Evolutionary conservation across 441 rosid species (phyloP), one percentile per base, ranked within the genome.

Genomic region (Viola pubescens): DNA sequence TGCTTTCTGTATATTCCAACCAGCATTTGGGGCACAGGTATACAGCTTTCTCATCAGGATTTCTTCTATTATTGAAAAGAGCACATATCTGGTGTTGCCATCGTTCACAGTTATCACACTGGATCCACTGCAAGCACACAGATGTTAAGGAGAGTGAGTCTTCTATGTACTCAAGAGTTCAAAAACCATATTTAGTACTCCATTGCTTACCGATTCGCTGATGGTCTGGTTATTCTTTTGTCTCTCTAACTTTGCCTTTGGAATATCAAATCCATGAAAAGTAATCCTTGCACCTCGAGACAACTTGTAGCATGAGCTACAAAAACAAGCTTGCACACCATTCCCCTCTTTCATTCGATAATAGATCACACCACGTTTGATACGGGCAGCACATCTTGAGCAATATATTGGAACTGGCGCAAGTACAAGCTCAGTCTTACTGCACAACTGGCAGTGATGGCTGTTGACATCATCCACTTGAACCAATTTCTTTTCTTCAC

Each of bases 31-130:
- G 94, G 73, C 94, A 89, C 38, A 76, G 13, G 50, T 82, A 86
- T 59, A 68, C 77, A 43, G 77, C 71, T 14, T 67, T 69, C 40
- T 79, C 81, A 60, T 75, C 83, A 54, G 5, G 11, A 71, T 86
- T 79, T 53, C 59, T 79, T 38, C 70, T 56, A 45, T 53, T 63
- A 67, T 89, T 89, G 64, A 71, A 86, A 39, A 89, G 89, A 64
- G 83, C 87, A 75, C 94, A 89, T 65, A 84, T 86, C 69, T 82
- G 85, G 70, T 89, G 96, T 64, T 86, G 91, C 96, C 91, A 86
- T 46, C 67, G 60, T 62, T 68, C 54, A 62, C 91, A 89, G 70
- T 72, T 75, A 66, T 75, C 84, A 70, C 96, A 89, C 52, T 66
- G 82, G 66, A 86, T 91, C 91, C 91, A 88, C 94, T 84, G 80